phyloP scores from a whole-genome alignment of 495 filamentous ascomycete genomes.

The Talaromyces adpressus region DNA sequence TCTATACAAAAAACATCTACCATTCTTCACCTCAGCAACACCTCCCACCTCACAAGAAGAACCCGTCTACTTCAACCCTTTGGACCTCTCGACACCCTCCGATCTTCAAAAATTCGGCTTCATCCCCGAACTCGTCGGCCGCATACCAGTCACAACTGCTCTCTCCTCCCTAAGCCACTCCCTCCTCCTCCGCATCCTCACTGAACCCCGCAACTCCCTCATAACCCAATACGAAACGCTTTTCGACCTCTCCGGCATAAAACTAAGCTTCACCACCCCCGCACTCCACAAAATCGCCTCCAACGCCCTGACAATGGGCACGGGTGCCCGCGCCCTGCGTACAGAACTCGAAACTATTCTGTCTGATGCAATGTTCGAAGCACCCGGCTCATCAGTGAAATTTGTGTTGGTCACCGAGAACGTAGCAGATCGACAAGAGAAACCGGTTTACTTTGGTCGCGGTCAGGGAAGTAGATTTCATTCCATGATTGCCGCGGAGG shows the following conservation, averaged over 20 bases:
- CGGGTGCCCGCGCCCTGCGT: constrained; percentile 78
- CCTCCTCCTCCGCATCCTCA: constrained; percentile 79
- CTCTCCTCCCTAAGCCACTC: constrained; percentile 72
- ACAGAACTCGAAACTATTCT: constrained; percentile 86
- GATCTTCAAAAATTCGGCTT: constrained; percentile 90
- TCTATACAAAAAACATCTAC: constrained; percentile 60
- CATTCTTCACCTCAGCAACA: constrained; percentile 50
- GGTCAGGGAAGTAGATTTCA: constrained; percentile 55
- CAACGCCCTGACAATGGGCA: constrained; percentile 66
- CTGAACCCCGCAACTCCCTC: constrained; percentile 82
- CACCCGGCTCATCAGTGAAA: constrained; percentile 63
- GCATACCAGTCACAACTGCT: constrained; percentile 81
- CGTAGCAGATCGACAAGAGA: constrained; percentile 57
- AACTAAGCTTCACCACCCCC: constrained; percentile 73
- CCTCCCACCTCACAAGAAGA: constrained; percentile 24
- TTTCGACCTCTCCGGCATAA: constrained; percentile 75
- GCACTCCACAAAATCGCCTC: constrained; percentile 75
- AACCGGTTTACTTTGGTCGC: constrained; percentile 54
- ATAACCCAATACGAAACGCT: constrained; percentile 79
- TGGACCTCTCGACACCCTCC: constrained; percentile 72
- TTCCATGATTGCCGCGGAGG: constrained; percentile 51
- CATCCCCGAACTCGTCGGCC: constrained; percentile 89
- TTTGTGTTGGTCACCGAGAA: constrained; percentile 71
- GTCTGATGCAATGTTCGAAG: constrained; percentile 86
- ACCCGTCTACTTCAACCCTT: constrained; percentile 59